Evolutionary conservation across 306 rosid species (phyloP).

Genomic region (Erythrophleum fordii): DNA sequence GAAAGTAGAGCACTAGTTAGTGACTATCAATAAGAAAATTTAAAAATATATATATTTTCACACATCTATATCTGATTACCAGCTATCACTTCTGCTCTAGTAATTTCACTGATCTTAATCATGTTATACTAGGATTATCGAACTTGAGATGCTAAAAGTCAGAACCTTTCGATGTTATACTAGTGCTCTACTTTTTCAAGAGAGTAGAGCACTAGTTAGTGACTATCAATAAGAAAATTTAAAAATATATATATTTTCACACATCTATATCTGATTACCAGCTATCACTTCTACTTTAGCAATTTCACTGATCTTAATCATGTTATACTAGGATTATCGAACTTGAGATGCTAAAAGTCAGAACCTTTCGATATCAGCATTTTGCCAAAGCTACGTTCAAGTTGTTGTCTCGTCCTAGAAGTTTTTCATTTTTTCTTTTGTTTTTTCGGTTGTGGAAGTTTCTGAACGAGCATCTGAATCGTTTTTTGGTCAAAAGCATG

Average conservation of each 20-base stretch:
- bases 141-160: too few species aligned
- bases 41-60: background rate
- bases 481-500: too few species aligned
- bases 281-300: background rate
- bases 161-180: too few species aligned
- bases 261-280: background rate
- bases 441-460: too few species aligned
- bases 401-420: too few species aligned
- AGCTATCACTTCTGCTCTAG: background rate
- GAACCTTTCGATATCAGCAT: background rate
- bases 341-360: background rate
- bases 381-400: background rate
- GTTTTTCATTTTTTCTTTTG: too few species aligned
- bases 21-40: constrained; percentile 15
- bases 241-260: background rate
- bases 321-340: constrained; percentile 22
- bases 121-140: too few species aligned
- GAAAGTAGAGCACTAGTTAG: background rate
- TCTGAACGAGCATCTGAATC: too few species aligned
- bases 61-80: background rate
- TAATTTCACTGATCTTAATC: background rate
- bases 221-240: constrained; percentile 16
- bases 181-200: background rate
- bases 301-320: background rate
- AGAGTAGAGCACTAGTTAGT: background rate